Conservation (phyloP, 1,284 basidiomycete species). For the Cutaneotrichosporon cavernicola region DNA sequence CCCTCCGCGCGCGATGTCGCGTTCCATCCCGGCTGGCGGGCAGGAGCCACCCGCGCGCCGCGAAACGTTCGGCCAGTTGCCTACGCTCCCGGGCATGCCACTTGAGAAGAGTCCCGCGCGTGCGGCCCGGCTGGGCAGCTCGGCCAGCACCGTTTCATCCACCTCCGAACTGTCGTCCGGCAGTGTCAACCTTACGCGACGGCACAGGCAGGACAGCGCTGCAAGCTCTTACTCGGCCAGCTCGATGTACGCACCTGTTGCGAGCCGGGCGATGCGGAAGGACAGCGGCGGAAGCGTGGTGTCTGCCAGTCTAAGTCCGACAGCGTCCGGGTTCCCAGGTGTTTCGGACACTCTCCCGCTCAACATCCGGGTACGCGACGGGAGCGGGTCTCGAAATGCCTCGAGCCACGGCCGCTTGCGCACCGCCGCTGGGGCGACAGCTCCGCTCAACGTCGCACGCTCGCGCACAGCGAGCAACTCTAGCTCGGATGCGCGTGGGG, state of each 20-base stretch:
- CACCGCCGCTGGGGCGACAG: not conserved
- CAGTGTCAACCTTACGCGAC: not conserved
- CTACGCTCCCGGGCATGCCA: slow-evolving; percentile 4
- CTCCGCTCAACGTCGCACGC: not conserved
- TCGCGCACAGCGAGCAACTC: not conserved
- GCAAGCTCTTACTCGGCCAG: not conserved
- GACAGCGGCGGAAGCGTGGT: not conserved
- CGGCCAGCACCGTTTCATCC: not conserved
- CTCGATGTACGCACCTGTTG: not conserved
- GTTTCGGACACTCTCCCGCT: not conserved
- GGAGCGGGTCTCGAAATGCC: not conserved
- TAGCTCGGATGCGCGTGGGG: not conserved
- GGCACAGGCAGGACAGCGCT: not conserved
- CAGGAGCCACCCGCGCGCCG: not conserved
- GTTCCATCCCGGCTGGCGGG: not conserved
- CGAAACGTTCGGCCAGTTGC: not conserved
- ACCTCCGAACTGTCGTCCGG: not conserved
- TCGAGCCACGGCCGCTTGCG: not conserved
- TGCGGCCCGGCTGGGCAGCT: not conserved
- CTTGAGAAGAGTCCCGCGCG: not conserved
- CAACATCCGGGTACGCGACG: not conserved
- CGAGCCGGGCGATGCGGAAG: not conserved
- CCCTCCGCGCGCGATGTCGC: not conserved
- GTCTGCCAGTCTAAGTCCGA: not conserved
- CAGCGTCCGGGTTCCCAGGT: not conserved